Evolutionary conservation across 352 stramenopile species (phyloP), one percentile per base, ranked within the genome.

Genomic region (Aphanomyces invadans): DNA sequence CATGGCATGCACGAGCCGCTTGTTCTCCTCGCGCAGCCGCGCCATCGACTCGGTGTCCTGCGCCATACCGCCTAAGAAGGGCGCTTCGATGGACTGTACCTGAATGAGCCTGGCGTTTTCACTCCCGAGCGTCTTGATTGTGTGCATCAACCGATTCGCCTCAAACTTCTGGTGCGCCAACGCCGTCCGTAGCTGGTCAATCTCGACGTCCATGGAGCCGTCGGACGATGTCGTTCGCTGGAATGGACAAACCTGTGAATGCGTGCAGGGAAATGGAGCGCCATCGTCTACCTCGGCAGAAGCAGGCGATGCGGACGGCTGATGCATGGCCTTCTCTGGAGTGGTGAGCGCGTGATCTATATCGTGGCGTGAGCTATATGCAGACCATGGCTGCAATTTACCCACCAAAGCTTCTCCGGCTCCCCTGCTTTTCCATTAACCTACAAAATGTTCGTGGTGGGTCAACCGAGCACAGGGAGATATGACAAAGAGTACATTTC

Each of bases 61-160:
- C 12, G 45, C 15, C 33, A 51, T 28, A 57, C 38, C 54, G 32
- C 70, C n/a, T n/a, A n/a, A n/a, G n/a, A n/a, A n/a, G n/a, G n/a
- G n/a, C n/a, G n/a, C n/a, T n/a, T n/a, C n/a, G n/a, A n/a, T n/a
- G n/a, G n/a, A n/a, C n/a, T n/a, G 9, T 67, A 95, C 86, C 75
- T 90, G 91, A 11, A 92, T 70, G 9, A 95, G 72, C 39, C 85
- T 90, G 3, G 83, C 87, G 54, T 95, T 95, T 62, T 95, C 86
- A 2, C 73, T 80, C 45, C 83, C 92, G 36, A 95, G 78, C 1
- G 86, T 88, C 70, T 95, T 95, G 15, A 95, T 81, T 0, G 82
- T 87, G 26, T 90, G 91, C 21, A 92, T 70, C 2, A 95, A 68
- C 11, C 86, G 81, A 38, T 89, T 77, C 28, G 90, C 91, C 66